These are phyloP conservation scores for Nakaseomyces bracarensis DNA, from an alignment of 1,139 yeast species.

Conservation along the genomic window DNA sequence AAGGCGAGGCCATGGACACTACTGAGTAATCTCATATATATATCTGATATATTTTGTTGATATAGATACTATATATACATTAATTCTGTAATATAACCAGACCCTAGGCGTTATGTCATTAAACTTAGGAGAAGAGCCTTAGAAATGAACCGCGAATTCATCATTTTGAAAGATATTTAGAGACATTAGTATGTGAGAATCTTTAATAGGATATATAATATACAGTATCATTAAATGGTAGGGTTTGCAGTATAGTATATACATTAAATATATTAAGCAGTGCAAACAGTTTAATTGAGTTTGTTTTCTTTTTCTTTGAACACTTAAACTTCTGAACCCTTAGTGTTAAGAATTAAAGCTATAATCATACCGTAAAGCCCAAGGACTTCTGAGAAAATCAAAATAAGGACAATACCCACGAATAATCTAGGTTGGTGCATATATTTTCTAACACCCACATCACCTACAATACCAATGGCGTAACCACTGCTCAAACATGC, in stretches of 20 bases:
- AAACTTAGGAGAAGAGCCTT: too few species aligned
- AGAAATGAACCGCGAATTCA: too few species aligned
- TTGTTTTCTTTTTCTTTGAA: conserved; percentile 1
- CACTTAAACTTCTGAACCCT: conserved; percentile 48
- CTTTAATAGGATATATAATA: not conserved
- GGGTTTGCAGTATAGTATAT: not conserved
- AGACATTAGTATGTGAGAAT: conserved; percentile 3
- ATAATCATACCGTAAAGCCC: conserved; percentile 94
- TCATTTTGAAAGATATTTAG: conserved; percentile 4
- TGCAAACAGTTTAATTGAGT: too few species aligned
- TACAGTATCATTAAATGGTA: conserved; percentile 6
- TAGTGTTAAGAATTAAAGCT: conserved; percentile 83
- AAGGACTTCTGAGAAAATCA: conserved; percentile 95
- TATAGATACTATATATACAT: too few species aligned
- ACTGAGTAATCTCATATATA: too few species aligned
- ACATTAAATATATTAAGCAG: not conserved
- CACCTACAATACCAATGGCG: conserved; percentile 98
- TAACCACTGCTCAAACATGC: conserved; percentile 96
- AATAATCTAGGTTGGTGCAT: conserved; percentile 96
- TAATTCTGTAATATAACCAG: not conserved
- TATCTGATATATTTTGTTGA: too few species aligned
- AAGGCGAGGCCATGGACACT: conserved; percentile 26
- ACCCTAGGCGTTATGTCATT: too few species aligned
- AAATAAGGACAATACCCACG: conserved; percentile 85
- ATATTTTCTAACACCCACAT: conserved; percentile 93